phyloP scores from a whole-genome alignment of 371 early-diverging fungal species.

The Mortierella sp. region DNA sequence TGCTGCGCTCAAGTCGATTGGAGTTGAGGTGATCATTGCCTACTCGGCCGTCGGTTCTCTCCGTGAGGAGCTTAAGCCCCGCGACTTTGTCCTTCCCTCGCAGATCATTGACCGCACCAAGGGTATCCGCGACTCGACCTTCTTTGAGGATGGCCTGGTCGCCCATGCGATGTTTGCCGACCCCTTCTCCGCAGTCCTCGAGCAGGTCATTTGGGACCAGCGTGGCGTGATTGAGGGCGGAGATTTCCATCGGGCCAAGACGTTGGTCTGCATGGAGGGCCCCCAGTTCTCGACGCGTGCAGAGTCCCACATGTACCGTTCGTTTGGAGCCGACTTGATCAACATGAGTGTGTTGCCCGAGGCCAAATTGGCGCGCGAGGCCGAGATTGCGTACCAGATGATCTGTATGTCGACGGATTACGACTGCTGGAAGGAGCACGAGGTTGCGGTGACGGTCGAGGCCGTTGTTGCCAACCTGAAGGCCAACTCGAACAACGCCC shows the following conservation, averaged over 20 bases:
- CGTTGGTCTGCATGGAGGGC: slow-evolving; percentile 97
- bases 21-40: slow-evolving; percentile 93
- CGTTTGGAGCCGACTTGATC: slow-evolving; percentile 94
- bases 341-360: slow-evolving; percentile 98
- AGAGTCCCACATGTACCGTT: slow-evolving; percentile 95
- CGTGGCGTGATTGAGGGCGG: slow-evolving; percentile 61
- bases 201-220: slow-evolving; percentile 77
- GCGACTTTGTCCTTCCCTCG: slow-evolving; percentile 94
- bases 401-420: slow-evolving; percentile 99
- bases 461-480: slow-evolving; percentile 93
- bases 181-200: slow-evolving; percentile 89
- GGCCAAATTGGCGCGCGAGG: slow-evolving; percentile 97
- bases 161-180: slow-evolving; percentile 95
- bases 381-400: slow-evolving; percentile 98
- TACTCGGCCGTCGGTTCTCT: slow-evolving; percentile 96
- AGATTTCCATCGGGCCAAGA: slow-evolving; percentile 83
- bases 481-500: slow-evolving; percentile 89
- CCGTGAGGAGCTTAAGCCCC: slow-evolving; percentile 92
- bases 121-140: slow-evolving; percentile 87
- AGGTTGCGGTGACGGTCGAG: slow-evolving; percentile 93
- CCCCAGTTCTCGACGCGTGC: slow-evolving; percentile 97
- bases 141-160: slow-evolving; percentile 93
- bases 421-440: slow-evolving; percentile 96
- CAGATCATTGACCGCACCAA: slow-evolving; percentile 98
- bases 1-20: slow-evolving; percentile 95